A percentile compares a stretch with the other conserved stretches of the same genome.
These are phyloP conservation scores for Fusarium algeriense DNA, from an alignment of 2,329 filamentous ascomycete species.

Conservation along the genomic window DNA sequence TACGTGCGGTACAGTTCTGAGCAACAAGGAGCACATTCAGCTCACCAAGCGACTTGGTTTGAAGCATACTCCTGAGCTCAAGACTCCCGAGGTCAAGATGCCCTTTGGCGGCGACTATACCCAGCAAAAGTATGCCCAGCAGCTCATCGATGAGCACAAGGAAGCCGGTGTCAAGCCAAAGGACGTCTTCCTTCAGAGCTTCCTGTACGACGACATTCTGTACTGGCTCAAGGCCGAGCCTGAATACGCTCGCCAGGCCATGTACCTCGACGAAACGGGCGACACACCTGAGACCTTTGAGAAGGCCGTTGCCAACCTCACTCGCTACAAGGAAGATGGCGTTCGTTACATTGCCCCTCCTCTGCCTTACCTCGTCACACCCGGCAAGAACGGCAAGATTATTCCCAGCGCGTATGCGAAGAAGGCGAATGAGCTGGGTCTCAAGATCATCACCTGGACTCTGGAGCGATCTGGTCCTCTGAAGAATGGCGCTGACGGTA, in stretches of 20 bases:
- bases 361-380: slow-evolving; percentile 70
- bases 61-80: slow-evolving; percentile 75
- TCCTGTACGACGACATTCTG: slow-evolving; percentile 72
- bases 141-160: slow-evolving; percentile 72
- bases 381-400: slow-evolving; percentile 63
- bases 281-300: slow-evolving; percentile 64
- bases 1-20: slow-evolving; percentile 72
- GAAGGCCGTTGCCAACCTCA: slow-evolving; percentile 68
- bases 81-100: slow-evolving; percentile 77
- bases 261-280: slow-evolving; percentile 74
- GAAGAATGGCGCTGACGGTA: slow-evolving; percentile 59
- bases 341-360: slow-evolving; percentile 74
- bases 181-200: slow-evolving; percentile 73
- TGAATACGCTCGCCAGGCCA: slow-evolving; percentile 70
- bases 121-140: slow-evolving; percentile 72
- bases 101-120: slow-evolving; percentile 75
- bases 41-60: slow-evolving; percentile 69
- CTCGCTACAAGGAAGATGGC: slow-evolving; percentile 66
- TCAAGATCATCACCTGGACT: slow-evolving; percentile 77
- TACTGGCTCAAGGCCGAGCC: slow-evolving; percentile 76
- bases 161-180: slow-evolving; percentile 63
- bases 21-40: slow-evolving; percentile 71
- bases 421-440: slow-evolving; percentile 69
- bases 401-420: slow-evolving; percentile 73
- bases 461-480: slow-evolving; percentile 75